phyloP scores from a whole-genome alignment of 2,329 filamentous ascomycete genomes.

The Purpureocillium lavendulum region DNA sequence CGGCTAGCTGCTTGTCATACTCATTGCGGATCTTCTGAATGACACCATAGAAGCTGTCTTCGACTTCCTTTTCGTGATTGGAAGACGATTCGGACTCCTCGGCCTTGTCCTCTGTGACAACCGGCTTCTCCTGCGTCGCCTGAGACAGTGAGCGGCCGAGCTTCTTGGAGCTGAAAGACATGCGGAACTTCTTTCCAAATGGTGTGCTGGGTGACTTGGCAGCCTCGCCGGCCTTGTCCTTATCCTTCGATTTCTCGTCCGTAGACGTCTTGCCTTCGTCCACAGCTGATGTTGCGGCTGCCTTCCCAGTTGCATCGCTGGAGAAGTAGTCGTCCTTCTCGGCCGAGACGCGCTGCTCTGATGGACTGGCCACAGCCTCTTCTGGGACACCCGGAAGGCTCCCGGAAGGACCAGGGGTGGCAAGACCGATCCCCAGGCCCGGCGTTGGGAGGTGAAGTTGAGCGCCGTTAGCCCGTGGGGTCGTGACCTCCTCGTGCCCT shows the following conservation, averaged over 20 bases:
- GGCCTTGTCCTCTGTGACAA: conserved; percentile 66
- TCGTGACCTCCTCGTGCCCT: conserved; percentile 39
- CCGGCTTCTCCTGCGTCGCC: conserved; percentile 59
- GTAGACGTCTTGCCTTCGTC: conserved; percentile 40
- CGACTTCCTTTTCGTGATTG: conserved; percentile 62
- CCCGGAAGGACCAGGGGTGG: conserved; percentile 47
- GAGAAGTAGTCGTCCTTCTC: conserved; percentile 76
- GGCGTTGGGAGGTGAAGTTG: conserved; percentile 59
- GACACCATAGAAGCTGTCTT: conserved; percentile 66
- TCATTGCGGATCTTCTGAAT: conserved; percentile 65
- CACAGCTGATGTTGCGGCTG: conserved; percentile 12
- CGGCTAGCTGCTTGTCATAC: conserved; percentile 60
- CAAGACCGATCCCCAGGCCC: conserved; percentile 69
- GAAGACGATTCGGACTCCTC: conserved; percentile 58
- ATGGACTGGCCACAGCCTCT: conserved; percentile 32
- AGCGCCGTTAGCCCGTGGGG: conserved; percentile 58
- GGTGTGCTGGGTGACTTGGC: conserved; percentile 52
- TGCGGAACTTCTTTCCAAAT: conserved; percentile 81
- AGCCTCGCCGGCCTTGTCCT: conserved; percentile 37
- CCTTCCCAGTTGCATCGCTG: conserved; percentile 27
- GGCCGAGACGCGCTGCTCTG: conserved; percentile 53
- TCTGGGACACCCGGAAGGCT: conserved; percentile 40
- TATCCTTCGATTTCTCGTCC: conserved; percentile 34
- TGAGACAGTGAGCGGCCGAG: conserved; percentile 58
- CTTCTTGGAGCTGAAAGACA: conserved; percentile 81